Conservation (phyloP, 2,329 filamentous ascomycete species). For the Didymella exigua region DNA sequence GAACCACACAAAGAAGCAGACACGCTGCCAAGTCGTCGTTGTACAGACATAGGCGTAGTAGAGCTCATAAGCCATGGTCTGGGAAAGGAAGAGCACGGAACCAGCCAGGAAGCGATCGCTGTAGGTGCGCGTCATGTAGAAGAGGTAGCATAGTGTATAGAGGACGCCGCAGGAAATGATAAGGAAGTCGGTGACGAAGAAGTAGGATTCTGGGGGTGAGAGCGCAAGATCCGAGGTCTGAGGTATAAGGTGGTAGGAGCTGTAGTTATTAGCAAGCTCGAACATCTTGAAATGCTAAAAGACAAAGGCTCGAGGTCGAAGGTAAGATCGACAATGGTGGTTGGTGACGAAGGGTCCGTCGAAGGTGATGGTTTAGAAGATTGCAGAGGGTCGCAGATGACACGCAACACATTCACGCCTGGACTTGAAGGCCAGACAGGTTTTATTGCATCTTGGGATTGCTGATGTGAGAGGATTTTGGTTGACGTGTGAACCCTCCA, state of each 20-base stretch:
- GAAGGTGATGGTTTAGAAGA: neutral
- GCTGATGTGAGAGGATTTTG: neutral
- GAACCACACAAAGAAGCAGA: slow-evolving; percentile 49
- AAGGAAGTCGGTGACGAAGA: slow-evolving; percentile 50
- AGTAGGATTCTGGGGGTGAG: slow-evolving; percentile 48
- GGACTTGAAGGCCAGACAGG: neutral
- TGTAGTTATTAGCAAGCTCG: slow-evolving; percentile 37
- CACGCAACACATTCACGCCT: neutral
- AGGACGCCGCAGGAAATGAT: slow-evolving; percentile 50
- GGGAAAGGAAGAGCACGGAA: slow-evolving; percentile 36
- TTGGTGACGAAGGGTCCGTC: neutral
- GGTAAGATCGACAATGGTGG: neutral
- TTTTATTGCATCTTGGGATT: neutral
- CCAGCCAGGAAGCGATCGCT: slow-evolving; percentile 45
- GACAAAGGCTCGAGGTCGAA: neutral
- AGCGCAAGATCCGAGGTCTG: slow-evolving; percentile 56
- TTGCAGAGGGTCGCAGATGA: neutral
- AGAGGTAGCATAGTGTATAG: slow-evolving; percentile 50
- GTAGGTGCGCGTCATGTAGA: slow-evolving; percentile 48
- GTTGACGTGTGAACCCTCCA: slow-evolving; percentile 14
- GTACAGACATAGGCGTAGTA: slow-evolving; percentile 50
- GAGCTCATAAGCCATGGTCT: slow-evolving; percentile 49
- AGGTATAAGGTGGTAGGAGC: slow-evolving; percentile 57
- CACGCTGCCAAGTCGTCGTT: slow-evolving; percentile 40
- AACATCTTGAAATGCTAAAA: slow-evolving; percentile 30